Conservation (phyloP, 2,329 filamentous ascomycete genomes). For the Beauveria sp. region DNA sequence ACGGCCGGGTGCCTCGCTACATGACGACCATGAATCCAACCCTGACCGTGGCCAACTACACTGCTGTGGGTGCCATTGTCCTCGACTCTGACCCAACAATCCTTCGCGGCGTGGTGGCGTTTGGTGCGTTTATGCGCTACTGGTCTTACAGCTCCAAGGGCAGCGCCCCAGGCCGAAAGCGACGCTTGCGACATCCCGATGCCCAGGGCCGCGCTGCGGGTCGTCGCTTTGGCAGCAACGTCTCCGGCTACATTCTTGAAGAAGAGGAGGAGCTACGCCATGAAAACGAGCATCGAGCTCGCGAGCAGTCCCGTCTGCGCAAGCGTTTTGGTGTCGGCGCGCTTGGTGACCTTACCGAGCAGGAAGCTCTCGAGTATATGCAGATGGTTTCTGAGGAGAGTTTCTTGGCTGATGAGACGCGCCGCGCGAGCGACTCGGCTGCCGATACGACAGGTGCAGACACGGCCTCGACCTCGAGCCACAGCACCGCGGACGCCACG, state of each 20-base stretch:
- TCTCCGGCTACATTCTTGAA: conserved; percentile 78
- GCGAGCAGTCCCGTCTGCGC: conserved; percentile 63
- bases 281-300: conserved; percentile 59
- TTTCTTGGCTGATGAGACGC: conserved; percentile 40
- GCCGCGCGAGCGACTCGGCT: conserved; percentile 44
- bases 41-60: conserved; percentile 64
- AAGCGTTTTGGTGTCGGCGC: conserved; percentile 75
- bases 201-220: conserved; percentile 42
- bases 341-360: conserved; percentile 57
- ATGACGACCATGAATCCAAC: conserved; percentile 46
- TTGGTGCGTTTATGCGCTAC: conserved; percentile 81
- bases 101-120: conserved; percentile 76
- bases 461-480: conserved; percentile 33
- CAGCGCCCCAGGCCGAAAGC: conserved; percentile 68
- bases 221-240: conserved; percentile 54
- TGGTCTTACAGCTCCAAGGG: conserved; percentile 89
- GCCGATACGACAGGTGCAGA: conserved; percentile 37
- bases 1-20: conserved; percentile 72
- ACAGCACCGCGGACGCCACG: conserved; percentile 37
- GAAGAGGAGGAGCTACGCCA: conserved; percentile 73
- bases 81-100: conserved; percentile 83
- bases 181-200: conserved; percentile 64
- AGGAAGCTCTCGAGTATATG: conserved; percentile 57
- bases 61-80: conserved; percentile 73
- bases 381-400: conserved; percentile 59